phyloP scores from a whole-genome alignment of 2,329 filamentous ascomycete genomes.

The Talaromyces pinophilus region DNA sequence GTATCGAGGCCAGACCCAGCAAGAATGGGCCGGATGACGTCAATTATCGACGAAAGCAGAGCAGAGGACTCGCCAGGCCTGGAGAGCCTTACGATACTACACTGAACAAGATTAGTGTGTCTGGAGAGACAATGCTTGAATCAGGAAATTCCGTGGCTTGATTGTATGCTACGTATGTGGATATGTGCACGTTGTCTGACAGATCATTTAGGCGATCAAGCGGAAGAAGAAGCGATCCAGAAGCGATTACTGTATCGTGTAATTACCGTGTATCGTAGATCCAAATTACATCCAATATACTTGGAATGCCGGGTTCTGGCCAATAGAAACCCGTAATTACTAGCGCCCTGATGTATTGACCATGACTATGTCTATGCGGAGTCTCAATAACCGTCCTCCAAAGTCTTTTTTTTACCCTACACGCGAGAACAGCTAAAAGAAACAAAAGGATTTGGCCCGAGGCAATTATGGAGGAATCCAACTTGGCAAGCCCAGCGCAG shows the following conservation, averaged over 20 bases:
- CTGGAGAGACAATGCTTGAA: not conserved
- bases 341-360: not conserved
- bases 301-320: not conserved
- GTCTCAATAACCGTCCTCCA: not conserved
- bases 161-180: not conserved
- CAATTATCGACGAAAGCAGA: constrained; percentile 18
- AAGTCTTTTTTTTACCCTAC: not conserved
- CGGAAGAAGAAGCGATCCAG: not conserved
- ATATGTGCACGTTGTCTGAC: not conserved
- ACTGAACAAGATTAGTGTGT: not conserved
- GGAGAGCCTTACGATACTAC: not conserved
- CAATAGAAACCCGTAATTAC: not conserved
- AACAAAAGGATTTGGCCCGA: not conserved
- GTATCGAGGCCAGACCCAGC: not conserved
- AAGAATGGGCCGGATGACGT: constrained; percentile 4
- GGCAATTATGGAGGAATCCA: not conserved
- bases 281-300: not conserved
- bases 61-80: not conserved
- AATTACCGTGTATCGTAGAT: not conserved
- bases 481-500: constrained; percentile 3
- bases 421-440: not conserved
- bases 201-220: not conserved
- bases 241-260: not conserved
- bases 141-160: constrained; percentile 2
- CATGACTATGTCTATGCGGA: not conserved